Base-by-base conservation (phyloP, 176 grass and related monocot species). In the Eleusine coracana region DNA sequence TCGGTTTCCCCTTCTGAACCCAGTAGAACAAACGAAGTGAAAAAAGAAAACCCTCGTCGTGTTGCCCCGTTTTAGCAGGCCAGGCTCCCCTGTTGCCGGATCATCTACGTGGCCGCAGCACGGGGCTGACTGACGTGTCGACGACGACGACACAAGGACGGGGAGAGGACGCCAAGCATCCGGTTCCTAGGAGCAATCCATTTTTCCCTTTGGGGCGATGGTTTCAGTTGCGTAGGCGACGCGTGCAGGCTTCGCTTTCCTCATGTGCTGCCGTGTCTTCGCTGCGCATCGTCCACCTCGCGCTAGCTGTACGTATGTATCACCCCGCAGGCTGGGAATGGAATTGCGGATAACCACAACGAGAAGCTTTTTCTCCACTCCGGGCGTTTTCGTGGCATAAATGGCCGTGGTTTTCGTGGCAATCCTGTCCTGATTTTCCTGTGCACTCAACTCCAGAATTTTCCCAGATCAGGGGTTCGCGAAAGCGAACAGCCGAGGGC, bases 201-300 rank as follows among this genome's bases (percentile, higher is more conserved):
- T 11, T 27, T 27, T 60, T 61, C n/a, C 1, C 21, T 61, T 11
- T 10, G 55, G 58, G 23, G 56, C 20, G 9, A 21, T 9, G 55
- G 56, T 25, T n/a, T 25, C 56, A n/a, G 56, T 10, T 50, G 70
- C 25, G 70, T 31, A 37, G 25, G 15, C 49, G 72, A 74, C 50
- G 52, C 34, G 54, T 21, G 73, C 31, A 10, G 80, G 59, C 55
- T 21, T 90, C 73, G 67, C 59, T 86, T 66, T 90, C 88, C 58
- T 81, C 88, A 89, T 73, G 83, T 77, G 83, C 37, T 8, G 56
- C 67, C 38, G 61, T 65, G 50, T 68, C 76, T 28, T 20, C 58
- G 58, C 58, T 21, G 21, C 56, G 56, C 56, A 3, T n/a, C 56
- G 7, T 59, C 58, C 58, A 11, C 58, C 58, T 25, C 8, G 55